A percentile compares a stretch with the other conserved stretches of the same genome.
Conservation (phyloP, 805 yeast genomes). For the Jamesozyma gamospora region DNA sequence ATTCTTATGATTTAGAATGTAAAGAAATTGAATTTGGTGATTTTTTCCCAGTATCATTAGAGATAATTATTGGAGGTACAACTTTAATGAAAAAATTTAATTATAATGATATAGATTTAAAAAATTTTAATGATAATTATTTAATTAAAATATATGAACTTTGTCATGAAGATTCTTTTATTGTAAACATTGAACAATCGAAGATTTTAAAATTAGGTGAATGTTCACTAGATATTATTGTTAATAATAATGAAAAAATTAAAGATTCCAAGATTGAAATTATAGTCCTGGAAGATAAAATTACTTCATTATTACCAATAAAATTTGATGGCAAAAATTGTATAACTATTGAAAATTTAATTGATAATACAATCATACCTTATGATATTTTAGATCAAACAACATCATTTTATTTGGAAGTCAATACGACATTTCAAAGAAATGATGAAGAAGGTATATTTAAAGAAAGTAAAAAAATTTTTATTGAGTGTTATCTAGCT, state of each 20-base stretch:
- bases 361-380: slow-evolving; percentile 3
- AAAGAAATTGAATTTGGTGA: slow-evolving; percentile 18
- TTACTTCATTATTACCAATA: neutral
- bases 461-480: slow-evolving; percentile 10
- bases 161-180: slow-evolving; percentile 12
- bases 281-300: slow-evolving; percentile 2
- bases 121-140: neutral
- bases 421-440: slow-evolving; percentile 9
- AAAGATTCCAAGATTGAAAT: neutral
- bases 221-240: slow-evolving; percentile 10
- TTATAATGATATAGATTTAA: neutral
- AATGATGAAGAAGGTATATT: slow-evolving; percentile 4
- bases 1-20: slow-evolving; percentile 9
- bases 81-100: slow-evolving; percentile 21
- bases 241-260: slow-evolving; percentile 7
- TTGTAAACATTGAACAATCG: slow-evolving; percentile 12
- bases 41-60: slow-evolving; percentile 16
- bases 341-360: neutral
- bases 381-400: slow-evolving; percentile 12
- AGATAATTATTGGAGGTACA: slow-evolving; percentile 19
- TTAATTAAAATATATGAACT: slow-evolving; percentile 11
- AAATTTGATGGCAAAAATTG: slow-evolving; percentile 1
- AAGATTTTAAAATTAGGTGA: slow-evolving; percentile 13
- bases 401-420: slow-evolving; percentile 12
- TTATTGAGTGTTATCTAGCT: slow-evolving; percentile 17